Evolutionary conservation across 345 rosid species (phyloP).

Genomic region (Dovyalis caffra): DNA sequence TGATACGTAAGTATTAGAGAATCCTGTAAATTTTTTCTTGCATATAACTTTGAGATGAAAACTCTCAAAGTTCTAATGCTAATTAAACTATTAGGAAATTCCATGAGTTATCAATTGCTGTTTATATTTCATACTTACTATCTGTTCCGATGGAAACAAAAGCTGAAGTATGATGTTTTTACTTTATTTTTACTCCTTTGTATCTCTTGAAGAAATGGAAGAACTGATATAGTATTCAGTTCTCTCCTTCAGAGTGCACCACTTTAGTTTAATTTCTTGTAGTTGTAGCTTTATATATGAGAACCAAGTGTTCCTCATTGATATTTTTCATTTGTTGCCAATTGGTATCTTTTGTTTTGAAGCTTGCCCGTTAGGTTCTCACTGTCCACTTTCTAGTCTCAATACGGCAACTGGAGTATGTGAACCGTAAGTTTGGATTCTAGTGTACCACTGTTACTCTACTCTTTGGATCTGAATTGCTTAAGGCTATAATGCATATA

Average conservation of each 20-base stretch:
- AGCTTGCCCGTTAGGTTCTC: conserved; percentile 76
- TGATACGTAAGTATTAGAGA: conserved; percentile 69
- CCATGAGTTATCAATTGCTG: background rate
- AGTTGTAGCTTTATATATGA: background rate
- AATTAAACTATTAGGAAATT: background rate
- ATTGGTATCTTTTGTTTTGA: conserved; percentile 21
- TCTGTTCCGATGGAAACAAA: background rate
- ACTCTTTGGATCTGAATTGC: background rate
- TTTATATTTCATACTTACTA: background rate
- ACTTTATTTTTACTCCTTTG: background rate
- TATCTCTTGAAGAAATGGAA: background rate
- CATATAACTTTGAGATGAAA: background rate
- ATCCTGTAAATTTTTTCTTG: conserved; percentile 11
- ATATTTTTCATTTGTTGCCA: background rate
- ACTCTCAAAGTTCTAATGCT: conserved; percentile 2
- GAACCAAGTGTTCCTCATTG: conserved; percentile 3
- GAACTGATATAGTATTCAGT: background rate
- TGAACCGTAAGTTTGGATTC: conserved; percentile 57
- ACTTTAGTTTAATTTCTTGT: background rate
- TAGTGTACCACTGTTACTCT: conserved; percentile 5
- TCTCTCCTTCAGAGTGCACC: background rate
- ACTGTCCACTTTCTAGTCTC: conserved; percentile 57
- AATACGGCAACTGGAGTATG: conserved; percentile 50
- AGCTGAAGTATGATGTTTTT: background rate
- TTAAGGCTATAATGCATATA: conserved; percentile 1